Conservation (phyloP, 2,329 filamentous ascomycete genomes). For the Amesomyces nigricolor region DNA sequence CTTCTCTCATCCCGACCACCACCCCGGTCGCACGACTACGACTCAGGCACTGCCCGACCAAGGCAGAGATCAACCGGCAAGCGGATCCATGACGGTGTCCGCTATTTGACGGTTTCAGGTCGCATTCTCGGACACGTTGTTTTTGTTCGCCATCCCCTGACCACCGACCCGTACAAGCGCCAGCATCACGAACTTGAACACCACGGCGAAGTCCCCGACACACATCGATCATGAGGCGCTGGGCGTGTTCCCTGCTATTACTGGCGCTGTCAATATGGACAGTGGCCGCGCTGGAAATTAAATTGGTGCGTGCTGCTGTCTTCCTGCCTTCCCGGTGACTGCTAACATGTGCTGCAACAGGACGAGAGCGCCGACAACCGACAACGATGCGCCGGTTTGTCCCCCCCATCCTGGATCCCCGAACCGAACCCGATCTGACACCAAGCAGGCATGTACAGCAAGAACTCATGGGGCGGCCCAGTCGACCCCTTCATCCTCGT, state of each 20-base stretch:
- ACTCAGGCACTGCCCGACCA: background rate
- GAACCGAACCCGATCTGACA: constrained; percentile 20
- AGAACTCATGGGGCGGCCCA: constrained; percentile 78
- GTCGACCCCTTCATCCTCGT: constrained; percentile 85
- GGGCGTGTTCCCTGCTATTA: constrained; percentile 43
- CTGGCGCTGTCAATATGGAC: constrained; percentile 52
- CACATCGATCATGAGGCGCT: constrained; percentile 46
- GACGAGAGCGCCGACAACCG: constrained; percentile 59
- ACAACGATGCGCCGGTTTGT: constrained; percentile 67
- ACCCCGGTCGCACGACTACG: background rate
- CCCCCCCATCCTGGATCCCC: background rate
- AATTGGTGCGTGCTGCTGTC: constrained; percentile 43
- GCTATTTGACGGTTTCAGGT: background rate
- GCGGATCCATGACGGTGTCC: constrained; percentile 1
- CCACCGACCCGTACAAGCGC: background rate
- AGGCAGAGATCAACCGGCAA: background rate
- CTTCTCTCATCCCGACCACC: background rate
- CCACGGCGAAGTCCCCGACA: background rate
- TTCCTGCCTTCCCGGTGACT: background rate
- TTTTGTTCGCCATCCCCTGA: background rate
- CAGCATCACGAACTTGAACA: background rate
- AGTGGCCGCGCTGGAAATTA: constrained; percentile 51
- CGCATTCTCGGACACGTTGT: constrained; percentile 1
- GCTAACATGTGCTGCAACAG: constrained; percentile 38
- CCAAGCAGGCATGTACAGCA: constrained; percentile 79